These are phyloP conservation scores for Ogataea methylovora DNA, from an alignment of 805 yeast species.

Conservation along the genomic window DNA sequence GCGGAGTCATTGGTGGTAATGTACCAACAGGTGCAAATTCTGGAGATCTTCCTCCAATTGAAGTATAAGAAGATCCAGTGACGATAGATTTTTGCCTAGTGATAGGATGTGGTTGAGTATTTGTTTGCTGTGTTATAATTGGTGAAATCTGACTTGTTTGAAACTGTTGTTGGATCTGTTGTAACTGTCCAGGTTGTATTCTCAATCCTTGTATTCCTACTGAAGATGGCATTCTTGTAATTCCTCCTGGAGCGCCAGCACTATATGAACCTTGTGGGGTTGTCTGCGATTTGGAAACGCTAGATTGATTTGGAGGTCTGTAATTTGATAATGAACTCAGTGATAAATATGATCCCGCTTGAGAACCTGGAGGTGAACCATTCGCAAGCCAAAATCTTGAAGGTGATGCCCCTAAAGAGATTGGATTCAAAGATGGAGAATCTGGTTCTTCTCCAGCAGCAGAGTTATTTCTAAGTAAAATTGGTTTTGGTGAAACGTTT, in stretches of 20 bases:
- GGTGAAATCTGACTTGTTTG: neutral
- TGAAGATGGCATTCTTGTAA: too few relatives aligned
- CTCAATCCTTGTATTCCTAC: too few relatives aligned
- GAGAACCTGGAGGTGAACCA: constrained; percentile 41
- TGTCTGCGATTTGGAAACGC: constrained; percentile 5
- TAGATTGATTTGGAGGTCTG: constrained; percentile 1
- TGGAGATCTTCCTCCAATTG: constrained; percentile 25
- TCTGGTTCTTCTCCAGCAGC: constrained; percentile 28
- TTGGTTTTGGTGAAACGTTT: neutral
- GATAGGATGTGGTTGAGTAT: neutral
- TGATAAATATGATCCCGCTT: constrained; percentile 15
- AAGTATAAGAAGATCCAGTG: constrained; percentile 4
- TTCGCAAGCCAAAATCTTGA: constrained; percentile 46
- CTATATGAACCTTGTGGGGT: too few relatives aligned
- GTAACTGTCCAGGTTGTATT: too few relatives aligned
- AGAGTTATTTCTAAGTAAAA: neutral
- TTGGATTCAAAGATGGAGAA: constrained; percentile 45
- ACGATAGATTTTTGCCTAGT: neutral
- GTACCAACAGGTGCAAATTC: constrained; percentile 26
- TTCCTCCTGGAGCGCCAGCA: too few relatives aligned
- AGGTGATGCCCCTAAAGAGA: constrained; percentile 47
- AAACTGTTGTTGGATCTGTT: neutral
- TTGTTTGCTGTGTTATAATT: neutral
- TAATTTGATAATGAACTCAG: constrained; percentile 2
- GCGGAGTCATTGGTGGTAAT: constrained; percentile 31